Evolutionary conservation across 2,329 filamentous ascomycete species (phyloP).

Genomic region (Cadophora luteo-olivacea): DNA sequence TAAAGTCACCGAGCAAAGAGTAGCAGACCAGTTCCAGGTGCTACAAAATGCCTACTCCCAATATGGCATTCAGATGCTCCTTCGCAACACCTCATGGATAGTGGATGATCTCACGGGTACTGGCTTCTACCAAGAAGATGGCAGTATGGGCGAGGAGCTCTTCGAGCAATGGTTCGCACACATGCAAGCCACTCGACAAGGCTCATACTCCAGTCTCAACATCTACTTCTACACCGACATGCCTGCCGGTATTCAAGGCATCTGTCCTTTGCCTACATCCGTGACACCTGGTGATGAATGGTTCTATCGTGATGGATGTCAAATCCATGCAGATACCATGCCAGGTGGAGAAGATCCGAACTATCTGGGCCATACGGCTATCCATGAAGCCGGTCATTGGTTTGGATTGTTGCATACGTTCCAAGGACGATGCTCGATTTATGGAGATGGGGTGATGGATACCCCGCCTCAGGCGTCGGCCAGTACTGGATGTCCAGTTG

Average conservation of each 20-base stretch:
- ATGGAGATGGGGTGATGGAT: constrained; percentile 7
- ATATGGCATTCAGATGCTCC: background rate
- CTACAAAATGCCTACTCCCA: background rate
- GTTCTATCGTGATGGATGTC: constrained; percentile 4
- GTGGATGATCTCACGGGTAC: background rate
- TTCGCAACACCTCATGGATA: background rate
- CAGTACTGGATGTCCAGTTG: background rate
- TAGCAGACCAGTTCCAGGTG: background rate
- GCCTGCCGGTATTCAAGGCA: background rate
- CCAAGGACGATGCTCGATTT: background rate
- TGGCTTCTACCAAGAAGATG: constrained; percentile 1
- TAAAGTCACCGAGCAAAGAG: background rate
- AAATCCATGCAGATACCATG: background rate
- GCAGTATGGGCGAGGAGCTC: background rate
- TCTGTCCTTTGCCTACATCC: background rate
- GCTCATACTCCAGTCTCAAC: constrained; percentile 2
- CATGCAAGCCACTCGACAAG: background rate
- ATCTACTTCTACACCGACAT: constrained; percentile 13
- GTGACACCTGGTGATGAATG: background rate
- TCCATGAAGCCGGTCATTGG: constrained; percentile 15
- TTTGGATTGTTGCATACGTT: constrained; percentile 16
- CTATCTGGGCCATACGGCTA: background rate
- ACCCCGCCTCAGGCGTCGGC: constrained; percentile 9
- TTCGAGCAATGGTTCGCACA: background rate
- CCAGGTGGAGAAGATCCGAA: background rate